Evolutionary conservation across 495 filamentous ascomycete genomes (phyloP), one percentile per base, ranked within the genome.

Genomic region (Barbatosphaeria neglecta): DNA sequence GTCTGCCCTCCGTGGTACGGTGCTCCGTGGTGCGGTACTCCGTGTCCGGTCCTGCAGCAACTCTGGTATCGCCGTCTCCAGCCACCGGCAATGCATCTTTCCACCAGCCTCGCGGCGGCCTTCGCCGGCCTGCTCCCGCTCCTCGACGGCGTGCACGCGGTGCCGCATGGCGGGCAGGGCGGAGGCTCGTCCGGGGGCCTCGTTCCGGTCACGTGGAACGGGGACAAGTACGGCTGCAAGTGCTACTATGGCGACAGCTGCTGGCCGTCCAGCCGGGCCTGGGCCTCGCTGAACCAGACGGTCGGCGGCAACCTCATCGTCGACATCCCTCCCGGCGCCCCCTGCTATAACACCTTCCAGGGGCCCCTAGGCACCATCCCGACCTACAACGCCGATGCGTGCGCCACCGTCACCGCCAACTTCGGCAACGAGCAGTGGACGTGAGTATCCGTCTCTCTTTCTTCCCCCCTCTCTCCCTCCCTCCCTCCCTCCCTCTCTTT

Each of bases 171-270:
- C n/a, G n/a, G n/a, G n/a, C n/a, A n/a, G n/a, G n/a, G n/a, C n/a
- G n/a, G n/a, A n/a, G 39, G 19, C 10, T 41, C 35, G 15, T 22
- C 37, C 8, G 45, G 46, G 13, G 13, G 31, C 11, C 50, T 58
- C 53, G 59, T 61, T n/a, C 38, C 55, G 13, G 44, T 52, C 24
- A 59, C 31, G 8, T 61, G 59, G 53, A 55, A 61, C 16, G 58
- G 60, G 1, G 40, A 43, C 20, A 47, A 52, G 16, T 69, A 68
- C 51, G 63, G 65, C 2, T 72, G 67, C 56, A 73, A 71, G 48
- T 73, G 68, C 40, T 60, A 60, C 44, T 41, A 56, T 0, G 68
- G 59, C 15, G 63, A 71, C 38, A 39, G 47, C 4, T 73, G 69
- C 56, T 73, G 69, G 69, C 69, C 69, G 13, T 55, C 46, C 16